These are phyloP conservation scores for Begonia fuchsioides DNA, from an alignment of 306 rosid species.

Conservation along the genomic window DNA sequence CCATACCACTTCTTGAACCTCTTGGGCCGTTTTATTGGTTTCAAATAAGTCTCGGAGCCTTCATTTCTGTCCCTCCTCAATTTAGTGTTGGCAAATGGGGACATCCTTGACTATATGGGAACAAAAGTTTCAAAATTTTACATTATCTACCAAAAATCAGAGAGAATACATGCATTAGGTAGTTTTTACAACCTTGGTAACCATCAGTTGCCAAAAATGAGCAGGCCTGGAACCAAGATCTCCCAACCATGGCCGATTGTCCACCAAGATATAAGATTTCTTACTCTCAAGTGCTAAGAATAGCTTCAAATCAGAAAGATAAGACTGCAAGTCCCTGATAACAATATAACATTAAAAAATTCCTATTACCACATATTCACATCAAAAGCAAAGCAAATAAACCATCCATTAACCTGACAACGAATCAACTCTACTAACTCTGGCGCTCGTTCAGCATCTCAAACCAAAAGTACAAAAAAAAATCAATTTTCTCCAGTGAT, in stretches of 20 bases:
- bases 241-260: conserved; percentile 88
- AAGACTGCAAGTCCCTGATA: conserved; percentile 92
- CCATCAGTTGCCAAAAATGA: conserved; percentile 93
- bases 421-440: no score
- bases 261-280: conserved; percentile 68
- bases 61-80: conserved; percentile 32
- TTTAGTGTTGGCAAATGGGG: conserved; percentile 84
- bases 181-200: conserved; percentile 60
- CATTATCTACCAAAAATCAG: conserved; percentile 4
- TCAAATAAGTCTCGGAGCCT: conserved; percentile 30
- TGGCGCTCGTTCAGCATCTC: no score
- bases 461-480: no score
- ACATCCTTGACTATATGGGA: conserved; percentile 64
- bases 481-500: no score
- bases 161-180: conserved; percentile 6
- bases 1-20: conserved; percentile 46
- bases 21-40: conserved; percentile 24
- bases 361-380: neutral
- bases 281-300: conserved; percentile 68
- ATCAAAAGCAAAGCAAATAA: neutral
- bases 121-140: neutral
- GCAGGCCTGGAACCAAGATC: conserved; percentile 56
- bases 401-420: no score
- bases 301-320: conserved; percentile 76
- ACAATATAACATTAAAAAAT: conserved; percentile 3